Conservation (phyloP, 306 rosid species). For the Lablab purpureus region DNA sequence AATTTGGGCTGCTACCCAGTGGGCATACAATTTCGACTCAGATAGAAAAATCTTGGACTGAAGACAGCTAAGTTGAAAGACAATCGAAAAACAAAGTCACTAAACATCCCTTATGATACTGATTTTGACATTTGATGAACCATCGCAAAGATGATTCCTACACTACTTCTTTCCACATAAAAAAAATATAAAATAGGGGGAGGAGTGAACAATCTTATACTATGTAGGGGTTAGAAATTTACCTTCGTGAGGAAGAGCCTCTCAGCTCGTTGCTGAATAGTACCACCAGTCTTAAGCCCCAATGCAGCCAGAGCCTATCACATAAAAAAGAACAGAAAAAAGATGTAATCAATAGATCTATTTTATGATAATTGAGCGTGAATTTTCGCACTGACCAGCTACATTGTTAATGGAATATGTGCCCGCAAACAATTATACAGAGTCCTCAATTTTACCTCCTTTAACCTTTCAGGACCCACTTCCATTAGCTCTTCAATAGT, state of each 20-base stretch:
- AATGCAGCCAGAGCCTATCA: constrained; percentile 78
- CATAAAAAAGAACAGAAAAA: constrained; percentile 13
- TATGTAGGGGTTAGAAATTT: constrained; percentile 15
- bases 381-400: neutral
- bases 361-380: constrained; percentile 1
- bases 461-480: constrained; percentile 91
- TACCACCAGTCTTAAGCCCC: constrained; percentile 93
- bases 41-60: neutral
- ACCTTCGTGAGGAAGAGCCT: constrained; percentile 97
- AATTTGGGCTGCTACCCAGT: neutral
- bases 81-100: neutral
- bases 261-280: constrained; percentile 96
- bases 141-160: neutral
- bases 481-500: constrained; percentile 85
- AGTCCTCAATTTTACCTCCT: constrained; percentile 68
- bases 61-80: constrained; percentile 1
- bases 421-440: neutral
- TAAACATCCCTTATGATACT: neutral
- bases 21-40: constrained; percentile 20
- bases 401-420: neutral
- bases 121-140: constrained; percentile 10
- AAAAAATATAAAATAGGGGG: neutral
- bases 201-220: neutral
- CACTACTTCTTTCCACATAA: neutral
- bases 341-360: constrained; percentile 21